Percentiles rank a stretch among this genome's conserved stretches.
Conservation (phyloP, 176 grass and related monocot species). For the Oryza nivara region DNA sequence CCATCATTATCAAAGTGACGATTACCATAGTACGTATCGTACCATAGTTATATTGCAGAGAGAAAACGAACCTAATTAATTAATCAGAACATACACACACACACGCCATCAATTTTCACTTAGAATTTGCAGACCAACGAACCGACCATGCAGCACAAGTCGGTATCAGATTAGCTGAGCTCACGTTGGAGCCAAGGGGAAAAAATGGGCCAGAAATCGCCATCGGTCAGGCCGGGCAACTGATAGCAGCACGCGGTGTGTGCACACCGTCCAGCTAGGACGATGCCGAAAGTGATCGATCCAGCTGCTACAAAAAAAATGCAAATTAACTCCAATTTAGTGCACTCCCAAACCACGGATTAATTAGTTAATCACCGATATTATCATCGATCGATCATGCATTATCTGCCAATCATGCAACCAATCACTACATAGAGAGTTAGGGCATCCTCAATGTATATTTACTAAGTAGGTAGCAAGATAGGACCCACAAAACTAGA, state of each 20-base stretch:
- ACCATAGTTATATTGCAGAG: not conserved
- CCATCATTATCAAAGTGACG: not conserved
- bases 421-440: not conserved
- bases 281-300: not conserved
- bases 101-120: not conserved
- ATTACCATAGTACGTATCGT: not conserved
- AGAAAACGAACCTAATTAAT: not conserved
- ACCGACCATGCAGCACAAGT: not conserved
- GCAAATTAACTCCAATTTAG: too few relatives aligned
- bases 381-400: too few relatives aligned
- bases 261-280: not conserved
- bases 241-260: not conserved
- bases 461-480: too few relatives aligned
- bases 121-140: not conserved
- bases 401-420: too few relatives aligned
- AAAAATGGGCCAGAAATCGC: not conserved
- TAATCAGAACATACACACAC: not conserved
- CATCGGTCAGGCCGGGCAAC: not conserved
- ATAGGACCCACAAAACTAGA: too few relatives aligned
- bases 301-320: too few relatives aligned
- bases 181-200: not conserved
- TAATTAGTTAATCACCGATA: too few relatives aligned
- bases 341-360: too few relatives aligned
- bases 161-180: not conserved
- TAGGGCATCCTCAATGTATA: too few relatives aligned